Percentiles rank a stretch among this genome's conserved stretches.
Conservation (phyloP, 306 rosid genomes). For the Cucurbita ficifolia region DNA sequence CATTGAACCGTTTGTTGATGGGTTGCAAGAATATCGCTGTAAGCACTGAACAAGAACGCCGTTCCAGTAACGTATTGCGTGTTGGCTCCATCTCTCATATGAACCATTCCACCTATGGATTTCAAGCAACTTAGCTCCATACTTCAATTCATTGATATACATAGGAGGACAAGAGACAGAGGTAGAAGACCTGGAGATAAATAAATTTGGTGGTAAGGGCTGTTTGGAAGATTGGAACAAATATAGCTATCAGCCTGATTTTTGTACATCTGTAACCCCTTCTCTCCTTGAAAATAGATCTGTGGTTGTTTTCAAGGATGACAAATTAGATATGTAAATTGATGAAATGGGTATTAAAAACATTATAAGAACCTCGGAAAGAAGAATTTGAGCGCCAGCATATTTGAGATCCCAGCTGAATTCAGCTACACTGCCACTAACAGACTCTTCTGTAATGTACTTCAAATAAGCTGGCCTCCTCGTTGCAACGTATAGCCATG, state of each 20-base stretch:
- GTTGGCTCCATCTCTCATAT: slow-evolving; percentile 79
- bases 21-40: slow-evolving; percentile 41
- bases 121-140: no score
- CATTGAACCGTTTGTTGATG: slow-evolving; percentile 33
- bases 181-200: slow-evolving; percentile 32
- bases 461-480: slow-evolving; percentile 21
- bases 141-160: not conserved
- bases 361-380: slow-evolving; percentile 20
- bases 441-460: slow-evolving; percentile 42
- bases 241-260: slow-evolving; percentile 47
- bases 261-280: slow-evolving; percentile 33
- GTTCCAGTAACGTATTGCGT: slow-evolving; percentile 59
- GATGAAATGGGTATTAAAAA: no score
- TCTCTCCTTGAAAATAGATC: slow-evolving; percentile 41
- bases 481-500: no score
- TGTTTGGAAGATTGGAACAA: slow-evolving; percentile 64
- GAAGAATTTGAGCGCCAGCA: slow-evolving; percentile 73
- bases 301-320: not conserved
- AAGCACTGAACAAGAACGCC: slow-evolving; percentile 32
- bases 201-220: slow-evolving; percentile 52
- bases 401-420: slow-evolving; percentile 95
- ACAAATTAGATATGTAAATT: no score
- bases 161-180: not conserved
- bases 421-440: slow-evolving; percentile 52
- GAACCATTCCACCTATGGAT: slow-evolving; percentile 38